phyloP scores from a whole-genome alignment of 2,329 filamentous ascomycete species.

The Macrophomina phaseolina region DNA sequence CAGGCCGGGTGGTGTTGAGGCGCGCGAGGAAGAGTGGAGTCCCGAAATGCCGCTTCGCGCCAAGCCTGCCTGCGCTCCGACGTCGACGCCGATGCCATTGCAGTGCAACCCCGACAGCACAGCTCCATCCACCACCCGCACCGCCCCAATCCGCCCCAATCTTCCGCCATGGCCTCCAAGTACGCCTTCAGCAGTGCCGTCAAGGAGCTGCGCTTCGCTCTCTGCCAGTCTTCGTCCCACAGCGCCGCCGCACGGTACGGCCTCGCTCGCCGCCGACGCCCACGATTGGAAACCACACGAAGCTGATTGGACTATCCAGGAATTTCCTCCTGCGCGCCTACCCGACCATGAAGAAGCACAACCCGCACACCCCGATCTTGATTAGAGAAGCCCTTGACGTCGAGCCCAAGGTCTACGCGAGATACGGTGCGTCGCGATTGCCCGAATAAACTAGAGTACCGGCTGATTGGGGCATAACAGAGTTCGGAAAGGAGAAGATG shows the following conservation, averaged over 20 bases:
- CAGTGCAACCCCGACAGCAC: not conserved
- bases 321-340: slow-evolving; percentile 90
- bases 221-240: slow-evolving; percentile 92
- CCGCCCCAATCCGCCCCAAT: slow-evolving; percentile 5
- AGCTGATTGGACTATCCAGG: slow-evolving; percentile 54
- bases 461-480: slow-evolving; percentile 44
- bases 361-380: slow-evolving; percentile 91
- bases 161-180: slow-evolving; percentile 78
- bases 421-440: slow-evolving; percentile 73
- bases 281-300: slow-evolving; percentile 22
- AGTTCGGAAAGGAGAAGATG: slow-evolving; percentile 71
- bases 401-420: slow-evolving; percentile 83
- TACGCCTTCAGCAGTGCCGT: slow-evolving; percentile 88
- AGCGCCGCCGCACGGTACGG: slow-evolving; percentile 86
- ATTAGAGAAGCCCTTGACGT: slow-evolving; percentile 89
- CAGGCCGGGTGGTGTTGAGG: slow-evolving; percentile 24
- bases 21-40: slow-evolving; percentile 24
- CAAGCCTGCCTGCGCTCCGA: slow-evolving; percentile 22
- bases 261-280: slow-evolving; percentile 21
- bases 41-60: slow-evolving; percentile 18
- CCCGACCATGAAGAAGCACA: slow-evolving; percentile 99
- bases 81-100: slow-evolving; percentile 9
- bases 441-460: not conserved
- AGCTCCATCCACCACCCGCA: not conserved
- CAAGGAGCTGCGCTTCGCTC: slow-evolving; percentile 95